Base-by-base conservation (phyloP, 306 rosid species). In the Prunus padus region DNA sequence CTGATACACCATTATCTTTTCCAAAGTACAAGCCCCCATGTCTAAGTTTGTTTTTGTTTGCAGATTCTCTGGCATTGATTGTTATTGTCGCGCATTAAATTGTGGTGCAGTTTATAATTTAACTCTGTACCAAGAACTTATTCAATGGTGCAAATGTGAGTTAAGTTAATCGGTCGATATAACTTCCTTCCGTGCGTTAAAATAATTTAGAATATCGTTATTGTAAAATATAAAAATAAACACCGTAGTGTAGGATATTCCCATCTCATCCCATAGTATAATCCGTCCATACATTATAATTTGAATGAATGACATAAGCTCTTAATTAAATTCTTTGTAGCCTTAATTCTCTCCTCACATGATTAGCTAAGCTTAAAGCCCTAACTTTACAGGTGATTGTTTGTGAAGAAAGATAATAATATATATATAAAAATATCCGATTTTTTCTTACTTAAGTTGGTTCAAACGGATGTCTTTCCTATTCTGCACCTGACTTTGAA, bases 111-210 rank as follows among this genome's bases (percentile, higher is more conserved):
- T 64, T 33, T 31, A 7, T 19, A 4, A 19, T 33, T 23, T 33
- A 4, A n/a, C 26, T 4, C 9, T 3, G 10, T 30, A 16, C 8
- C 20, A 7, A 33, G 1, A 33, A 5, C 7, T 33, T 33, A 33
- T 33, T 33, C 0, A 4, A 1, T 0, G 8, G 37, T 13, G 4
- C 12, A 1, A 46, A 12, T 7, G 9, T 37, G 8, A 37, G 9
- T 37, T 6, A 37, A 0, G 42, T 6, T 37, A 7, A 9, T 37
- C 42, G 2, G 0, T 7, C 9, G 1, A 37, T 37, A 9, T 37
- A 37, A 37, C 9, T 0, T 1, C 4, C 9, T 37, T 0, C 0
- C 0, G 42, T 37, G 42, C 4, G 1, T 1, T 0, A 37, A 33
- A 37, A 8, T 37, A 37, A 37, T 37, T 37, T 37, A 37, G 42